Base-by-base conservation (phyloP, 2,329 filamentous ascomycete species). In the Tricladium varicosporioides region DNA sequence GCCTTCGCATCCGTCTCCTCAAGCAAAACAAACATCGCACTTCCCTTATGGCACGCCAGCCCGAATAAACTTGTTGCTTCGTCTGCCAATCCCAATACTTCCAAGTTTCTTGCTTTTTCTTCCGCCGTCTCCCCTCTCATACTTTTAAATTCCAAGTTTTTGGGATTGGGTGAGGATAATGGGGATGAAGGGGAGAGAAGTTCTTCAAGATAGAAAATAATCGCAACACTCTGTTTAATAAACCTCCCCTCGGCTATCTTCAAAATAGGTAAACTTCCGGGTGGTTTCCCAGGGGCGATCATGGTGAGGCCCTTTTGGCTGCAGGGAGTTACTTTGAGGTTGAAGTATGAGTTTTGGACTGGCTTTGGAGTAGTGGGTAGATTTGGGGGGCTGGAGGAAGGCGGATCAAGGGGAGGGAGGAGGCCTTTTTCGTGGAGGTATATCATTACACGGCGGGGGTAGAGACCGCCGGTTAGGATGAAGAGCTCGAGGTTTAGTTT, bases 141-240 rank as follows among this genome's bases (percentile, higher is more conserved):
- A 8, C 9, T 51, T 10, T 19, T n/a, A n/a, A n/a, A n/a, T n/a
- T n/a, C n/a, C n/a, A n/a, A n/a, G n/a, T n/a, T n/a, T n/a, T n/a
- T n/a, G n/a, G 22, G 27, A 19, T 15, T 33, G 22, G 19, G 15
- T 40, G 63, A 61, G 47, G 61, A 67, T 16, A 66, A 49, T n/a
- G n/a, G n/a, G n/a, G n/a, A n/a, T n/a, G n/a, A n/a, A n/a, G n/a
- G n/a, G n/a, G n/a, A n/a, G n/a, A n/a, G n/a, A n/a, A n/a, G n/a
- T 22, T 66, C 64, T 55, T 67, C 61, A 32, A 66, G 54, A 52
- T 65, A 67, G 2, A 66, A 60, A 2, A 67, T 43, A 13, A 67
- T 66, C 7, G 63, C 64, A n/a, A 65, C 11, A 2, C 64, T 64
- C 45, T 65, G 61, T 45, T 59, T 63, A 40, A 67, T 65, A 33